Percentiles rank a stretch among this genome's conserved stretches.
Conservation (phyloP, 2,329 filamentous ascomycete genomes). For the Colletotrichum sp. region DNA sequence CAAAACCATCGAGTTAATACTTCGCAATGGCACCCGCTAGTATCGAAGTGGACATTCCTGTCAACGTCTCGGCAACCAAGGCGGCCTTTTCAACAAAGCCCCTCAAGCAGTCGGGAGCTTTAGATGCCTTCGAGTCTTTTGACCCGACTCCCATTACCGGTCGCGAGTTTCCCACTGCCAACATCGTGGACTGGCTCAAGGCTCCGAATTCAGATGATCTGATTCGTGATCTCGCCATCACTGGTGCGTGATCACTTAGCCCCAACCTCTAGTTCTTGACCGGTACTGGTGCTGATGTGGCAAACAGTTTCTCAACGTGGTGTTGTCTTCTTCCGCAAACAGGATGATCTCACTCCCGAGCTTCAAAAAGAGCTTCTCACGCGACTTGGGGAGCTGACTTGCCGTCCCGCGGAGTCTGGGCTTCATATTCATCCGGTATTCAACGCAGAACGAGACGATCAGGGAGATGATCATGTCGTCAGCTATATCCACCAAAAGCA, state of each 20-base stretch:
- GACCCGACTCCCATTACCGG: constrained; percentile 62
- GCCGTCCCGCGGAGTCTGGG: constrained; percentile 60
- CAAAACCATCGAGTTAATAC: background rate
- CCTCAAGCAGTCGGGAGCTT: constrained; percentile 46
- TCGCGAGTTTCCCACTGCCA: constrained; percentile 54
- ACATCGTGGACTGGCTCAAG: constrained; percentile 60
- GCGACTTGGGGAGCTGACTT: constrained; percentile 62
- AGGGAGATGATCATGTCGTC: constrained; percentile 57
- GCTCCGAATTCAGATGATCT: constrained; percentile 61
- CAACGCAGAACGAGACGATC: constrained; percentile 57
- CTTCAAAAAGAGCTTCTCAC: constrained; percentile 65
- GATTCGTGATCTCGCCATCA: constrained; percentile 64
- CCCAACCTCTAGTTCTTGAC: too few relatives aligned
- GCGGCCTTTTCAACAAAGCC: constrained; percentile 29
- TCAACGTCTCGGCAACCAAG: background rate
- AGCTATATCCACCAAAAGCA: constrained; percentile 61
- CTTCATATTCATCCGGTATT: constrained; percentile 66
- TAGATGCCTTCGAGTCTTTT: constrained; percentile 52
- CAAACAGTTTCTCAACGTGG: constrained; percentile 62
- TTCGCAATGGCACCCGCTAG: background rate
- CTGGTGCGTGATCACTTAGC: too few relatives aligned
- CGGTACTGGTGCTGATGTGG: background rate
- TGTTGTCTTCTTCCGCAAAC: constrained; percentile 68
- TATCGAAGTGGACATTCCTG: constrained; percentile 20
- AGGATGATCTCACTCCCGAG: constrained; percentile 60